These are phyloP conservation scores for Xylariaceae sp. DNA, from an alignment of 2,329 filamentous ascomycete genomes.

Conservation along the genomic window DNA sequence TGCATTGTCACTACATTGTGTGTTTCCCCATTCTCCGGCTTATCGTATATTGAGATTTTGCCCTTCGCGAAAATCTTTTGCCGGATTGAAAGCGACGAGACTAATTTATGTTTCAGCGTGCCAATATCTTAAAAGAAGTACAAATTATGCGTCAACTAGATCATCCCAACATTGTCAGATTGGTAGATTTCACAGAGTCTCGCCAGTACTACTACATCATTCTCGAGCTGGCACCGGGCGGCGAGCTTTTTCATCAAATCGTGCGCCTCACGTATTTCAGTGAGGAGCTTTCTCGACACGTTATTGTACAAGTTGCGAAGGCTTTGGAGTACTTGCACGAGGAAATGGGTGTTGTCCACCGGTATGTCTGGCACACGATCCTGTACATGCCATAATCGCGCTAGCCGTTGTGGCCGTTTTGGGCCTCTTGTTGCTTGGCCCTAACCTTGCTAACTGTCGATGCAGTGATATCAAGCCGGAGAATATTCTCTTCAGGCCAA, in stretches of 20 bases:
- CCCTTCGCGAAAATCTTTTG: conserved; percentile 11
- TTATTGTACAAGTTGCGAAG: conserved; percentile 92
- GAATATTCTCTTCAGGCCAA: conserved; percentile 90
- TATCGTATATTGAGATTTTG: background rate
- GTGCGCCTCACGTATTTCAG: conserved; percentile 98
- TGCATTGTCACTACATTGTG: background rate
- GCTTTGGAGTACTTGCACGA: conserved; percentile 93
- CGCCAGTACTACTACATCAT: conserved; percentile 97
- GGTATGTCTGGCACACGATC: conserved; percentile 54
- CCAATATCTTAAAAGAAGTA: conserved; percentile 97
- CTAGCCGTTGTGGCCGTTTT: background rate
- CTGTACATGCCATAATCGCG: background rate
- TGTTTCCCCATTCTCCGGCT: background rate
- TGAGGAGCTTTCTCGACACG: conserved; percentile 89
- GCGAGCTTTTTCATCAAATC: conserved; percentile 97
- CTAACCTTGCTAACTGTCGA: background rate
- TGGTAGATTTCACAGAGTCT: conserved; percentile 91
- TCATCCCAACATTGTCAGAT: conserved; percentile 91
- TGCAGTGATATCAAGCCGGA: conserved; percentile 94
- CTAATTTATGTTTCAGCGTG: conserved; percentile 59
- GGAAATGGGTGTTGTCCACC: conserved; percentile 91
- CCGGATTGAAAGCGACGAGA: conserved; percentile 3
- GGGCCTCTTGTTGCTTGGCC: background rate
- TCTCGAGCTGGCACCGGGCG: conserved; percentile 88
- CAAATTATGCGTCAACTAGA: conserved; percentile 97